Conservation (phyloP, 2,329 filamentous ascomycete genomes). For the Aspergillus quadrilineatus region DNA sequence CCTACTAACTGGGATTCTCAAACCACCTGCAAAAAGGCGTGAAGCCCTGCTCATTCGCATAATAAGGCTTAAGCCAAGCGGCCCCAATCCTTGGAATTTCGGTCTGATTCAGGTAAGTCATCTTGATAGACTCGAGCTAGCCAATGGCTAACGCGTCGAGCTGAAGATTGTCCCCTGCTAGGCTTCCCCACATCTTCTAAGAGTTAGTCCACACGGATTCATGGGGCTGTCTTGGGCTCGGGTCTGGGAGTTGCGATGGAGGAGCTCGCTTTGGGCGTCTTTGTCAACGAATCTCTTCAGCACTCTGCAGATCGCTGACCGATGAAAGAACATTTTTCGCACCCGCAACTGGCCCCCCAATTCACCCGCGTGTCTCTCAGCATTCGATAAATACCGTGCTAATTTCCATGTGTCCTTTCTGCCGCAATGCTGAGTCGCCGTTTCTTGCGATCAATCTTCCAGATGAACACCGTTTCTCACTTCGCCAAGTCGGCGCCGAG, state of each 20-base stretch:
- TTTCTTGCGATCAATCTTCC: background rate
- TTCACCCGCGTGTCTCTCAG: background rate
- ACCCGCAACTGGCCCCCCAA: background rate
- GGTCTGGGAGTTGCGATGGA: background rate
- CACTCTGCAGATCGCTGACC: background rate
- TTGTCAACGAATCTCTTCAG: background rate
- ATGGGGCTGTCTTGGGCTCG: background rate
- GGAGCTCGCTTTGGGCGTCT: background rate
- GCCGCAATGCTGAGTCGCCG: background rate
- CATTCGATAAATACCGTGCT: background rate
- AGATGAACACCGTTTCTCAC: background rate
- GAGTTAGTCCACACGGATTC: background rate
- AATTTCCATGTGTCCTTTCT: background rate
- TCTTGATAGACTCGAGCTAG: background rate
- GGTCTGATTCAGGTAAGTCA: background rate
- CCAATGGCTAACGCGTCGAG: background rate
- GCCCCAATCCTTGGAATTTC: background rate
- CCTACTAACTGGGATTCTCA: background rate
- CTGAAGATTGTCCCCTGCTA: background rate
- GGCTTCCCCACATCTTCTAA: background rate
- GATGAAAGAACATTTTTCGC: background rate
- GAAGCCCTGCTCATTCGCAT: background rate
- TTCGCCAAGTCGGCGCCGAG: background rate
- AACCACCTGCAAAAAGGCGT: background rate
- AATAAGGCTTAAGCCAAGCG: background rate